Percentiles rank a stretch among this genome's conserved stretches.
phyloP scores from a whole-genome alignment of 2,329 filamentous ascomycete genomes.

The Chalara sp. region DNA sequence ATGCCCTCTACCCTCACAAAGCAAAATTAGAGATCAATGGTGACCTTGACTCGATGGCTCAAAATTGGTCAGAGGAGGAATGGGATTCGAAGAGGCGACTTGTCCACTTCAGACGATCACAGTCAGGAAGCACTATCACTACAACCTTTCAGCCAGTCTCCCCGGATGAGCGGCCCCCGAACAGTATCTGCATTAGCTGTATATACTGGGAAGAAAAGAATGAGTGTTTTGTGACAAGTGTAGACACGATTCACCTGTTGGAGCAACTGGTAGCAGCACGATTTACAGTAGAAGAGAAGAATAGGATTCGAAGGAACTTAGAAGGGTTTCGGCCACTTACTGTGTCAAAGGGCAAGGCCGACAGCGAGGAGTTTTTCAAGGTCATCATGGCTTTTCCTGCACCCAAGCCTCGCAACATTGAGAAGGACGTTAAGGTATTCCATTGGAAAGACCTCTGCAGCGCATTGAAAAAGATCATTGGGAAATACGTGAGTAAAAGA shows the following conservation, averaged over 20 bases:
- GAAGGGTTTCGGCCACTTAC: slow-evolving; percentile 91
- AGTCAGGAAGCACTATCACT: slow-evolving; percentile 74
- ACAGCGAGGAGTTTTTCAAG: slow-evolving; percentile 97
- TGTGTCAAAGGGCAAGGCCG: slow-evolving; percentile 84
- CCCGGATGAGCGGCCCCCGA: slow-evolving; percentile 69
- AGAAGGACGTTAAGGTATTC: slow-evolving; percentile 99
- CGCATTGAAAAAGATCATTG: slow-evolving; percentile 95
- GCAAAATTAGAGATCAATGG: slow-evolving; percentile 79
- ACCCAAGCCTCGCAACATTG: slow-evolving; percentile 94
- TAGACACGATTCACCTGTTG: slow-evolving; percentile 92
- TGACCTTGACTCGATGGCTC: slow-evolving; percentile 76
- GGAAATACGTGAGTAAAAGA: slow-evolving; percentile 65
- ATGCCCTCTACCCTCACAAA: slow-evolving; percentile 75
- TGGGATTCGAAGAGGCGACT: slow-evolving; percentile 72
- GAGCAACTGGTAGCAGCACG: slow-evolving; percentile 80
- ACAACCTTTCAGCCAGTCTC: slow-evolving; percentile 74
- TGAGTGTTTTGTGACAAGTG: slow-evolving; percentile 90
- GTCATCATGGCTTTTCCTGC: slow-evolving; percentile 96
- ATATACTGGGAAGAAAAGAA: slow-evolving; percentile 93
- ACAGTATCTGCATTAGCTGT: slow-evolving; percentile 93
- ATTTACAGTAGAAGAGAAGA: slow-evolving; percentile 97
- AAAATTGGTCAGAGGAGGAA: slow-evolving; percentile 79
- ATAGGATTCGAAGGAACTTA: slow-evolving; percentile 89
- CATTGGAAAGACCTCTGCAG: slow-evolving; percentile 85
- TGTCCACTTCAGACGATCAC: slow-evolving; percentile 79